phyloP scores from a whole-genome alignment of 148 eudicot species.

The Chenopodium suecicum region DNA sequence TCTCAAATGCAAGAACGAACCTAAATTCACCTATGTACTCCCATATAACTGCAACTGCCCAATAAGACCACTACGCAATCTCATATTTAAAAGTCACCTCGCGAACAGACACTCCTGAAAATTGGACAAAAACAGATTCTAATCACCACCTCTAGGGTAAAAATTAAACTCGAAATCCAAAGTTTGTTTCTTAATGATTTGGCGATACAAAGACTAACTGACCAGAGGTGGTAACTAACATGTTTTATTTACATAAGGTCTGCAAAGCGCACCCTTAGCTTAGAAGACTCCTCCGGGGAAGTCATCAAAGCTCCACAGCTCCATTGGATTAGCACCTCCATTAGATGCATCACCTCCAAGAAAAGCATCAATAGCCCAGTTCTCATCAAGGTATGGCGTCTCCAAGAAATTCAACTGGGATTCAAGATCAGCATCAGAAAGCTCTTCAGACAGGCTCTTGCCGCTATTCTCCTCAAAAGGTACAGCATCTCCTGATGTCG shows the following conservation, averaged over 20 bases:
- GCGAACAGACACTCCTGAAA: slow-evolving; percentile 40
- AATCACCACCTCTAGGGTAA: slow-evolving; percentile 12
- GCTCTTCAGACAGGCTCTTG: slow-evolving; percentile 35
- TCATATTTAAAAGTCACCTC: slow-evolving; percentile 24
- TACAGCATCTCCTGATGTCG: slow-evolving; percentile 28
- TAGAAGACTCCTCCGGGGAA: slow-evolving; percentile 48
- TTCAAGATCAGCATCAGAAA: slow-evolving; percentile 52
- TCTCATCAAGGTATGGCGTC: slow-evolving; percentile 62
- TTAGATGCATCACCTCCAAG: slow-evolving; percentile 50
- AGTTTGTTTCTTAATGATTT: background rate
- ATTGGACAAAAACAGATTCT: slow-evolving; percentile 18
- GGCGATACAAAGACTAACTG: slow-evolving; percentile 4
- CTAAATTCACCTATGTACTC: slow-evolving; percentile 47
- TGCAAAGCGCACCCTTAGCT: slow-evolving; percentile 26
- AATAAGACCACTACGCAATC: slow-evolving; percentile 32
- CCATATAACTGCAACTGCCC: slow-evolving; percentile 29
- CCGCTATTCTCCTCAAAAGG: slow-evolving; percentile 34
- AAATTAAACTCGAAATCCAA: slow-evolving; percentile 11
- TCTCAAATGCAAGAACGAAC: background rate
- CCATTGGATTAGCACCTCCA: slow-evolving; percentile 45
- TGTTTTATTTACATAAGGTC: slow-evolving; percentile 52
- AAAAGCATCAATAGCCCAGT: slow-evolving; percentile 73
- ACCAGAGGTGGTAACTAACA: slow-evolving; percentile 40
- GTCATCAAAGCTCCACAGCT: slow-evolving; percentile 77
- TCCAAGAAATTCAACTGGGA: slow-evolving; percentile 61